Evolutionary conservation across 1,284 basidiomycete species (phyloP), one percentile per base, ranked within the genome.

Genomic region (Pseudozyma pruni): DNA sequence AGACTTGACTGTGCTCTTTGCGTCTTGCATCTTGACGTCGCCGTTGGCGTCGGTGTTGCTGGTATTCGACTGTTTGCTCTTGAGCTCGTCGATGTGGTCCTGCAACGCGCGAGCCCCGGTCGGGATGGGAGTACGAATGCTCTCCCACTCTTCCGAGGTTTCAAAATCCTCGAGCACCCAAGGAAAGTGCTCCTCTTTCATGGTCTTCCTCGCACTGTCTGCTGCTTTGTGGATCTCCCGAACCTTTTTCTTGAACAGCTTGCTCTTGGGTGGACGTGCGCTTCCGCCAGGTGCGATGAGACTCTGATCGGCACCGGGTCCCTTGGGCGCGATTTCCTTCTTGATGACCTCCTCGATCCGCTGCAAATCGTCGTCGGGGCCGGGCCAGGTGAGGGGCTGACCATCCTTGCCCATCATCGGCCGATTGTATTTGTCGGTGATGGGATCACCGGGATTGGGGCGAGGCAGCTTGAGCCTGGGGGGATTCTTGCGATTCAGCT

Each of bases 111-210:
- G 53, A 25, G 75, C 57, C 38, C 75, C 76, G 31, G 69, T 76
- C 1, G 75, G 73, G 13, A 69, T 54, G 29, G 74, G 73, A 7
- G 67, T 73, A 8, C 72, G 64, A 16, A 70, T 58, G 44, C 70
- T 74, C 43, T 81, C 79, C 80, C 80, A 82, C 23, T 80, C 73
- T 37, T 78, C 63, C 10, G 51, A 50, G 16, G 80, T 82, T 42
- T 82, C 79, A 45, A 76, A 80, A 31, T 82, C 80, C 46, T 82
- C 80, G 9, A 82, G 70, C 3, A 82, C 75, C 80, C 80, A 82
- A 1, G 80, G 80, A 23, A 77, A 74, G 34, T 70, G 63, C 42
- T 82, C 80, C 35, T 80, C 68, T 46, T 81, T 80, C 55, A 75
- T 75, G 16, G 77, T 79, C 41, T 70, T 74, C 22, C 80, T 61